Conservation (phyloP, 768 basidiomycete genomes). For the Serendipita sp. region DNA sequence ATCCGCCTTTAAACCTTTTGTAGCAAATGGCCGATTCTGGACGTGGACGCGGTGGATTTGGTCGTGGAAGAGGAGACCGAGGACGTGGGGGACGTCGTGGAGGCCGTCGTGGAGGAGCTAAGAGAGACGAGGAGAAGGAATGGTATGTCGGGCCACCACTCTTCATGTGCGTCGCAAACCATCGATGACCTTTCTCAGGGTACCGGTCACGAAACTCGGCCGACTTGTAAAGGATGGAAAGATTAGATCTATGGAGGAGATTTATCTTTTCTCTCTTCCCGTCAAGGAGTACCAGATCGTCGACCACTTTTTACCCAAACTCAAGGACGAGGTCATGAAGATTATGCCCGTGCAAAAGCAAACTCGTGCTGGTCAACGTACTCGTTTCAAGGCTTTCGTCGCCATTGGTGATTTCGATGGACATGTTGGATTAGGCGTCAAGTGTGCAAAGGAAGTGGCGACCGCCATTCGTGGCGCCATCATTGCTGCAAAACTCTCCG, state of each 20-base stretch:
- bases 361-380: constrained; percentile 97
- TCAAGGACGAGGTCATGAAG: constrained; percentile 99
- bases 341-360: constrained; percentile 99
- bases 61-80: constrained; percentile 50
- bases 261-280: constrained; percentile 99
- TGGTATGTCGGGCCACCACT: constrained; percentile 42
- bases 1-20: background rate
- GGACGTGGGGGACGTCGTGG: constrained; percentile 32
- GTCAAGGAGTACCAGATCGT: constrained; percentile 99
- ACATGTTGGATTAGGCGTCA: constrained; percentile 97
- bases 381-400: constrained; percentile 99
- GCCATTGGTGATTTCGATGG: constrained; percentile 98
- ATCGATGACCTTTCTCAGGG: constrained; percentile 31
- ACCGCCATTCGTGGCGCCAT: constrained; percentile 99
- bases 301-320: constrained; percentile 96
- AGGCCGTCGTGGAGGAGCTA: constrained; percentile 84
- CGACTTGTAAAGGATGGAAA: constrained; percentile 99
- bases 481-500: constrained; percentile 94
- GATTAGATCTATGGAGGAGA: constrained; percentile 99
- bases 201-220: constrained; percentile 96
- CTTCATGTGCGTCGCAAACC: background rate
- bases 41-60: constrained; percentile 83
- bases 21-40: constrained; percentile 62
- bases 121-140: constrained; percentile 99
- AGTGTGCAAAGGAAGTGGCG: constrained; percentile 99